These are phyloP conservation scores for Croton setiger DNA, from an alignment of 441 rosid species.

Conservation along the genomic window DNA sequence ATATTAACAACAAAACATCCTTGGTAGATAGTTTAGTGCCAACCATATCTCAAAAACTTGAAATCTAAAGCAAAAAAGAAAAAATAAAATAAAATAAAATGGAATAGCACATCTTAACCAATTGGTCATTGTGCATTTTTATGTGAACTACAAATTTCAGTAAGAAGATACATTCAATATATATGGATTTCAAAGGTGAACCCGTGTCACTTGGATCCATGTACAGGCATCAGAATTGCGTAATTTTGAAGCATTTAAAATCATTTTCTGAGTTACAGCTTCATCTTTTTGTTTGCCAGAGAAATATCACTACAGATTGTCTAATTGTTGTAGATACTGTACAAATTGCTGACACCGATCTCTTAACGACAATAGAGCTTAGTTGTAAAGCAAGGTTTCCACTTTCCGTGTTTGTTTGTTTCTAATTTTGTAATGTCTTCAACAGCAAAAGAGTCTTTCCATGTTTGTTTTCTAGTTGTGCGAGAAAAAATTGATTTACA, in stretches of 20 bases:
- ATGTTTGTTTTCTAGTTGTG: background rate
- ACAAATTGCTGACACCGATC: background rate
- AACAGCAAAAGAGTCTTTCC: background rate
- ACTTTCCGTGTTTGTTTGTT: too few species aligned
- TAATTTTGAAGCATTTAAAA: background rate
- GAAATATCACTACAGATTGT: too few species aligned
- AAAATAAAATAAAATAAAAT: too few species aligned
- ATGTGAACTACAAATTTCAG: background rate
- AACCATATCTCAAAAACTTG: background rate
- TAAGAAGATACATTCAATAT: background rate
- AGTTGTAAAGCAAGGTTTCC: background rate
- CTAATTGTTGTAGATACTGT: too few species aligned
- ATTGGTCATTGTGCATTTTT: background rate
- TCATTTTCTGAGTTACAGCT: background rate
- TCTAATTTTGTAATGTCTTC: background rate
- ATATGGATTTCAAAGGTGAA: background rate
- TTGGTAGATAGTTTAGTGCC: background rate
- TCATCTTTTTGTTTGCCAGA: too few species aligned
- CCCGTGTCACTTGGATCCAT: background rate
- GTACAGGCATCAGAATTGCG: background rate
- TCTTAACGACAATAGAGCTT: background rate
- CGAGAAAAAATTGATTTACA: background rate
- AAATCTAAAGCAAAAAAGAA: background rate
- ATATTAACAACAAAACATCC: background rate
- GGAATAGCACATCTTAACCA: background rate